Evolutionary conservation across 2,329 filamentous ascomycete species (phyloP), one percentile per base, ranked within the genome.

Genomic region (Penicillium sp.): DNA sequence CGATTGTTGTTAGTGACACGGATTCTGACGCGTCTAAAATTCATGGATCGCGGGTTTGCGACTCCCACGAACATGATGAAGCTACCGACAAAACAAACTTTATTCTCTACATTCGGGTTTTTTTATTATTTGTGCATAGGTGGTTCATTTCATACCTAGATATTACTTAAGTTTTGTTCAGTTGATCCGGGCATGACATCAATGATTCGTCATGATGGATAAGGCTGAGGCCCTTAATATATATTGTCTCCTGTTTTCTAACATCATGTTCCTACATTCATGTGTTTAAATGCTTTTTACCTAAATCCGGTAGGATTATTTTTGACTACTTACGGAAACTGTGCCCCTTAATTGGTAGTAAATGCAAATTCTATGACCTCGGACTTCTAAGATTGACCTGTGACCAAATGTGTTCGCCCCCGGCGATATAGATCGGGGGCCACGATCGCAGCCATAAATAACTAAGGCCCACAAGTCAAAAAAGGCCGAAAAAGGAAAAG

Each of bases 1-100:
- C 23, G 47, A 7, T 23, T 33, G 46, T 35, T 48, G 46, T n/a
- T 35, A 26, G 20, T 33, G 46, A 40, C 33, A 27, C 33, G 29
- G 15, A n/a, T 11, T n/a, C 25, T 25, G 46, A 49, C 46, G 56
- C 53, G 56, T 56, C 49, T 25, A 33, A 48, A 25, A 6, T 26
- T 25, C 42, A 12, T 31, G 27, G 9, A 31, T 11, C n/a, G 4
- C 11, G 31, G 18, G 37, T 40, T 22, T 22, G 11, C 37, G 37
- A 40, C 18, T 20, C 9, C 37, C 9, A 20, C 18, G 26, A 12
- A 22, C 26, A 46, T 18, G 20, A 26, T 42, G 41, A 44, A 44
- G 27, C 23, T 9, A n/a, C 12, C 41, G 22, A 44, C 41, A n/a
- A 18, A 37, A 15, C 8, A 8, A 37, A 37, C 33, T 18, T 18